Evolutionary conservation across 2,329 filamentous ascomycete genomes (phyloP).

Genomic region (Ophiostoma piceae): DNA sequence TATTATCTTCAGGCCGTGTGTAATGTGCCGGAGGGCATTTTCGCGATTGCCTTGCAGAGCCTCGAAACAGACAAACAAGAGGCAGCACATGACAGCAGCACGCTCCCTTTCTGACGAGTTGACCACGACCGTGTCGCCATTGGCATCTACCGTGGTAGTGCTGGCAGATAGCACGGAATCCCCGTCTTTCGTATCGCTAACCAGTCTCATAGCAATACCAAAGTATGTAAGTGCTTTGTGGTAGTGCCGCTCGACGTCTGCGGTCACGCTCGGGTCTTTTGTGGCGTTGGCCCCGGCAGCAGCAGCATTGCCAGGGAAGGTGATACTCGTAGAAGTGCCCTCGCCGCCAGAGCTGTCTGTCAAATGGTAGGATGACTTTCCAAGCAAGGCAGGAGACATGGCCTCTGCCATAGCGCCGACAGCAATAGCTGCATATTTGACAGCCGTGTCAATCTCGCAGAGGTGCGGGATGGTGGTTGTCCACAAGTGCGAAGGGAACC

Average conservation of each 20-base stretch:
- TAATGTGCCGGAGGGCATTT: conserved; percentile 36
- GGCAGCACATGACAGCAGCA: conserved; percentile 35
- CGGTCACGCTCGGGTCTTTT: neutral
- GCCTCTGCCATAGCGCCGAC: conserved; percentile 34
- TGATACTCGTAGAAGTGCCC: neutral
- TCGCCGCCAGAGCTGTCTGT: neutral
- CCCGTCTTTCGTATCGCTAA: neutral
- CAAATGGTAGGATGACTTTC: conserved; percentile 21
- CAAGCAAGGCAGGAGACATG: conserved; percentile 23
- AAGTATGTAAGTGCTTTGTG: conserved; percentile 36
- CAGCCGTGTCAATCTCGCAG: conserved; percentile 33
- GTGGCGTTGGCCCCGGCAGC: neutral
- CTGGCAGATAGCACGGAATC: neutral
- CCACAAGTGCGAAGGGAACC: conserved; percentile 37
- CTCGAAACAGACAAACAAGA: conserved; percentile 39
- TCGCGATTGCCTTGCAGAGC: conserved; percentile 36
- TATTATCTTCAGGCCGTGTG: conserved; percentile 37
- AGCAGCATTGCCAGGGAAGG: neutral
- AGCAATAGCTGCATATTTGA: conserved; percentile 38
- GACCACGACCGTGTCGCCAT: conserved; percentile 19
- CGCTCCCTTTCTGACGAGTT: conserved; percentile 28
- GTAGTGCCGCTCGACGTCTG: conserved; percentile 30
- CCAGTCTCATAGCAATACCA: conserved; percentile 33
- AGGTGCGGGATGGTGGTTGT: conserved; percentile 35
- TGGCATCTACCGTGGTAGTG: neutral